phyloP scores from a whole-genome alignment of 2,329 filamentous ascomycete genomes.

The Sporothrix curviconia region DNA sequence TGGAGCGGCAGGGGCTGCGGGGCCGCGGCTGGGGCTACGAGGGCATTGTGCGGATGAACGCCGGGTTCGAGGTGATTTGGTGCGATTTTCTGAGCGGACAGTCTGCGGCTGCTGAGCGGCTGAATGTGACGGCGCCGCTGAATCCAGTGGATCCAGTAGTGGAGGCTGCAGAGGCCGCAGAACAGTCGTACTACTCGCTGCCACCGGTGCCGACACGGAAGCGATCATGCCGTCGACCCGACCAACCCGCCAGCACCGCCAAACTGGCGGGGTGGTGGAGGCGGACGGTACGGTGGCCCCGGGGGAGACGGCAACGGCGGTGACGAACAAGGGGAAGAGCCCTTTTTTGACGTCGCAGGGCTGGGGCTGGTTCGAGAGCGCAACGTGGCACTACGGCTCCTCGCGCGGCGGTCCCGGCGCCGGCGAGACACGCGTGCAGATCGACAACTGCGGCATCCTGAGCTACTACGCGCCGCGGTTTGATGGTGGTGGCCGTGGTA shows the following conservation, averaged over 20 bases:
- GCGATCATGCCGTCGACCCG: slow-evolving; percentile 30
- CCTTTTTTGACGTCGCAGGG: slow-evolving; percentile 34
- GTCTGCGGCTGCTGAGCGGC: slow-evolving; percentile 35
- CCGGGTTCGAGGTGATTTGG: slow-evolving; percentile 47
- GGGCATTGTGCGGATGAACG: slow-evolving; percentile 45
- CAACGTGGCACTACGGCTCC: slow-evolving; percentile 37
- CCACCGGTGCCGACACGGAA: slow-evolving; percentile 32
- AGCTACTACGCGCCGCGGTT: slow-evolving; percentile 39
- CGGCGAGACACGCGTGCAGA: slow-evolving; percentile 36
- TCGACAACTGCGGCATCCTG: slow-evolving; percentile 37
- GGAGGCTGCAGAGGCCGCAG: not conserved
- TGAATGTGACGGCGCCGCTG: slow-evolving; percentile 42
- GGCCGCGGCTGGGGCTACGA: slow-evolving; percentile 43
- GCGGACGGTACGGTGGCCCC: slow-evolving; percentile 14
- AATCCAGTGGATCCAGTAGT: slow-evolving; percentile 17
- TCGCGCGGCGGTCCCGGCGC: slow-evolving; percentile 31
- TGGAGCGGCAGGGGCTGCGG: slow-evolving; percentile 33
- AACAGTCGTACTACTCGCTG: slow-evolving; percentile 29
- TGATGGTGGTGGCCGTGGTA: slow-evolving; percentile 25
- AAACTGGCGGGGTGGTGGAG: slow-evolving; percentile 27
- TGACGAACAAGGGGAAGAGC: slow-evolving; percentile 31
- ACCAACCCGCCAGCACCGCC: slow-evolving; percentile 30
- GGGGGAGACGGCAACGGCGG: not conserved
- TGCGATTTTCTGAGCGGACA: slow-evolving; percentile 42
- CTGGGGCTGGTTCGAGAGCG: slow-evolving; percentile 41